Evolutionary conservation across 2,329 filamentous ascomycete genomes (phyloP).

Genomic region (Pestalotiopsis sp.): DNA sequence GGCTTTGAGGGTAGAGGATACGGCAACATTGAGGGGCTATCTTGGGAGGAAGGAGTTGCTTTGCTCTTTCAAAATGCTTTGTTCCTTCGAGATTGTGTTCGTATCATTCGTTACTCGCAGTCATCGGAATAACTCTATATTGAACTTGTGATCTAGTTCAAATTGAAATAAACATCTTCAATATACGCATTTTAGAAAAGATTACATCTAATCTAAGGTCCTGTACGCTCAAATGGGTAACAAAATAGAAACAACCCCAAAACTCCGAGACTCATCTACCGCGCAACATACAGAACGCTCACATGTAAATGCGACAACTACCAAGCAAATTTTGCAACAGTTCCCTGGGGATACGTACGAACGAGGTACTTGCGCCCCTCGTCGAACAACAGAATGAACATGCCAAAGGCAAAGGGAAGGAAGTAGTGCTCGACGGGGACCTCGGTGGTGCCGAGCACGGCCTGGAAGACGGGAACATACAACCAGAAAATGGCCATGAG

Average conservation of each 20-base stretch:
- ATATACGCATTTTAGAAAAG: neutral
- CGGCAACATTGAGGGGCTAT: too few relatives aligned
- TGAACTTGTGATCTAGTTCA: too few relatives aligned
- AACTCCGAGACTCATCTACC: neutral
- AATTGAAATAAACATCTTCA: neutral
- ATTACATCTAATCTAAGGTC: neutral
- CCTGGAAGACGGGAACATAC: conserved; percentile 69
- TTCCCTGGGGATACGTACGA: conserved; percentile 58
- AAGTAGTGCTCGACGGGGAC: conserved; percentile 79
- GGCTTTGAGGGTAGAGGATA: neutral
- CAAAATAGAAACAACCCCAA: neutral
- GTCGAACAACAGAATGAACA: conserved; percentile 64
- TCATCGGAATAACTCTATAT: too few relatives aligned
- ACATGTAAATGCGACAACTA: conserved; percentile 34
- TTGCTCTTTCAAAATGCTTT: too few relatives aligned
- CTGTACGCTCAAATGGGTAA: neutral
- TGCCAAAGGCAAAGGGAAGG: conserved; percentile 72
- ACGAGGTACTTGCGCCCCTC: conserved; percentile 68
- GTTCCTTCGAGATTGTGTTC: too few relatives aligned
- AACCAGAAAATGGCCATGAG: conserved; percentile 71
- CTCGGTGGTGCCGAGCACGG: conserved; percentile 58
- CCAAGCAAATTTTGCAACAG: conserved; percentile 66
- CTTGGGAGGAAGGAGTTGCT: too few relatives aligned
- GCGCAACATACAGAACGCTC: neutral
- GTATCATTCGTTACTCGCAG: too few relatives aligned